Evolutionary conservation across 352 stramenopile species (phyloP).

Genomic region (Aphanomyces stellatus): DNA sequence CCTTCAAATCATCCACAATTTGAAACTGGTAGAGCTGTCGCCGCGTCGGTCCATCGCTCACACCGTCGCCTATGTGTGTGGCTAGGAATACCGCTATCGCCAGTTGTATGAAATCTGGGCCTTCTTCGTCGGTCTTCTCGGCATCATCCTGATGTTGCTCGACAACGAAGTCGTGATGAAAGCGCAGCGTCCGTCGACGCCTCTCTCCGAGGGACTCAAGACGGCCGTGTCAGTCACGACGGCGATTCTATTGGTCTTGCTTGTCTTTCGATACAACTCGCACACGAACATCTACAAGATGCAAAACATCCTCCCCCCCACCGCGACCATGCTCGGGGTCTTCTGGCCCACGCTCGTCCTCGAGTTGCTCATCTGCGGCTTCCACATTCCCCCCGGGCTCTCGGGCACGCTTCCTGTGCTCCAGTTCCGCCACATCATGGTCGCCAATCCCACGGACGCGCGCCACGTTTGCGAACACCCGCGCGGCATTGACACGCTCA

Average conservation of each 20-base stretch:
- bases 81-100: conserved; percentile 33
- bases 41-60: not conserved
- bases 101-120: conserved; percentile 42
- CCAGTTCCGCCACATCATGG: conserved; percentile 37
- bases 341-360: conserved; percentile 31
- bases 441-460: conserved; percentile 3
- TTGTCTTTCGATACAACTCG: conserved; percentile 43
- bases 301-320: conserved; percentile 35
- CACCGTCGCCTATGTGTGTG: not conserved
- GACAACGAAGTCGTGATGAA: conserved; percentile 50
- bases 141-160: conserved; percentile 55
- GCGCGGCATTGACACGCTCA: not conserved
- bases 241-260: conserved; percentile 30
- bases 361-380: conserved; percentile 52
- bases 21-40: not conserved
- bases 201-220: conserved; percentile 32
- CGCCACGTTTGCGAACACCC: not conserved
- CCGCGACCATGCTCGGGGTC: conserved; percentile 24
- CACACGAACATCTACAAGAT: conserved; percentile 41
- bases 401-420: conserved; percentile 30
- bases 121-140: conserved; percentile 35
- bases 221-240: conserved; percentile 29
- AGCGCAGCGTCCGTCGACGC: not conserved
- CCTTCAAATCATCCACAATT: conserved; percentile 8
- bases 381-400: conserved; percentile 49